These are phyloP conservation scores for Astrephomene gubernaculifera DNA, from an alignment of 139 green algal species.

Conservation along the genomic window DNA sequence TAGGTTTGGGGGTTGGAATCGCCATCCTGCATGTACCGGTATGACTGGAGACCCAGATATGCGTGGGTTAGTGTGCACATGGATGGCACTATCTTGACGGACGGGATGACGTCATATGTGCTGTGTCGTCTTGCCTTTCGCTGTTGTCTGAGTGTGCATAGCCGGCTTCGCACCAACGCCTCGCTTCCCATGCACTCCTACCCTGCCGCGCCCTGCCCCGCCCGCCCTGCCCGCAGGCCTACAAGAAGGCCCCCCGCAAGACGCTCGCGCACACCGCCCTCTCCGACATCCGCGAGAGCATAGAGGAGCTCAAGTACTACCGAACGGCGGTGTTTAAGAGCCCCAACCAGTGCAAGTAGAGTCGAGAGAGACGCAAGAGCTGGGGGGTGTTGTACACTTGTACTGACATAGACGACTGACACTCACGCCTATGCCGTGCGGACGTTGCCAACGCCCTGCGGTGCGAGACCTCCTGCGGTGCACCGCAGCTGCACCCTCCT, in stretches of 20 bases:
- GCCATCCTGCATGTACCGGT: not conserved
- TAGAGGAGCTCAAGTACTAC: slow-evolving; percentile 91
- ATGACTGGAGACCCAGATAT: no score
- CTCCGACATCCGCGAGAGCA: slow-evolving; percentile 89
- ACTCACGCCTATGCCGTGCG: no score
- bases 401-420: no score
- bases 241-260: slow-evolving; percentile 71
- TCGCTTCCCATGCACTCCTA: not conserved
- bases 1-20: not conserved
- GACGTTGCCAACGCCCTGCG: no score
- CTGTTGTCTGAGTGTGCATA: no score
- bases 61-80: no score
- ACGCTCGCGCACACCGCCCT: slow-evolving; percentile 85
- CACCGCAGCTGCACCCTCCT: no score
- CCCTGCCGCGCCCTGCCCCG: not conserved
- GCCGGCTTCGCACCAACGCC: no score
- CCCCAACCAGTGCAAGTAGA: slow-evolving; percentile 6
- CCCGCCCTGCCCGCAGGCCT: slow-evolving; percentile 42
- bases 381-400: not conserved
- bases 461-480: no score
- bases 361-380: not conserved
- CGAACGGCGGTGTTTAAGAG: slow-evolving; percentile 81
- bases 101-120: no score
- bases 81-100: no score
- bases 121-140: no score